A percentile compares a stretch with the other conserved stretches of the same genome.
These are phyloP conservation scores for Candida golubevii DNA, from an alignment of 805 yeast species.

Conservation along the genomic window DNA sequence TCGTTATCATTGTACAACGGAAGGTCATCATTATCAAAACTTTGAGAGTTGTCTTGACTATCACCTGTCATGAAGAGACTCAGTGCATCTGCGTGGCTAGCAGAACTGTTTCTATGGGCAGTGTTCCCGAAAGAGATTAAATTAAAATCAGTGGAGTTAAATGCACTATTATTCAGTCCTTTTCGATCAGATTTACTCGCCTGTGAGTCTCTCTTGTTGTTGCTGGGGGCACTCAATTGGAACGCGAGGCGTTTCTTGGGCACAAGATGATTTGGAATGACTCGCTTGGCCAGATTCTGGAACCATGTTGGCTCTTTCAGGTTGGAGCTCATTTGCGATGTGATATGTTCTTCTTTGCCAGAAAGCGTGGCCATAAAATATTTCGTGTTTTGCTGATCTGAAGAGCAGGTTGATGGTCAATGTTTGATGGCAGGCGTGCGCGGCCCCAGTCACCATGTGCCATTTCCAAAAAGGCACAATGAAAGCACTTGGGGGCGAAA, in stretches of 20 bases:
- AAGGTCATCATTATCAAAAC: constrained; percentile 27
- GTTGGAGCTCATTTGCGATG: no score
- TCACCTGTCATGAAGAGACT: constrained; percentile 10
- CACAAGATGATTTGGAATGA: constrained; percentile 40
- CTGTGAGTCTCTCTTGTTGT: constrained; percentile 10
- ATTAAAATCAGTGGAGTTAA: constrained; percentile 19
- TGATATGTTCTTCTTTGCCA: constrained; percentile 6
- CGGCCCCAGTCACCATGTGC: not conserved
- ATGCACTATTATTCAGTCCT: constrained; percentile 5
- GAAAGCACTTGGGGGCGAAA: no score
- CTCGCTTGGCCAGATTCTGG: constrained; percentile 29
- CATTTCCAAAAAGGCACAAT: no score
- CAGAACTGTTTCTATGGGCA: constrained; percentile 17
- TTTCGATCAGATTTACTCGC: not conserved
- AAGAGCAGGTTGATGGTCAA: no score
- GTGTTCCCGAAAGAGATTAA: constrained; percentile 33
- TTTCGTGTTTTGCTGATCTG: no score
- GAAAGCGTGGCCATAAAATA: constrained; percentile 7
- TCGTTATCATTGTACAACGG: constrained; percentile 27
- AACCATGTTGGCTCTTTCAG: constrained; percentile 32
- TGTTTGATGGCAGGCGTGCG: not conserved
- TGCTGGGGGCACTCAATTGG: constrained; percentile 26
- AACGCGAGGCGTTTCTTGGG: constrained; percentile 39
- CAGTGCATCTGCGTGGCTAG: constrained; percentile 16
- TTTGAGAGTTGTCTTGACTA: constrained; percentile 26